Evolutionary conservation across 805 yeast genomes (phyloP), one percentile per base, ranked within the genome.

Genomic region (Ogataea methanolica): DNA sequence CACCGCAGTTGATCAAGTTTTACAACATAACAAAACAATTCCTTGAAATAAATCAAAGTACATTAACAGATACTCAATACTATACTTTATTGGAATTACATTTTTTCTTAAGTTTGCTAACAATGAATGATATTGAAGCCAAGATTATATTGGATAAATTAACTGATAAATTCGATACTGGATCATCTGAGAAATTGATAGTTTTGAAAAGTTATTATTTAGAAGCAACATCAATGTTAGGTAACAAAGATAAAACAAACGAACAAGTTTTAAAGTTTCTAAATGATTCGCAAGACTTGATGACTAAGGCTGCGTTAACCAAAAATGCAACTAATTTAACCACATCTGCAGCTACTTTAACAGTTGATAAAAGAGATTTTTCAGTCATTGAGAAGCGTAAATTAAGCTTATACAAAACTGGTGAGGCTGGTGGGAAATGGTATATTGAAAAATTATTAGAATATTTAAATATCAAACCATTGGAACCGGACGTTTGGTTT

Each of bases 401-500:
- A 39, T 46, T 51, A 29, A 44, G 49, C 11, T 58, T 64, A 5
- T 40, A 47, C 26, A 47, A 60, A 54, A 6, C 31, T 7, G 34
- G 52, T 50, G 39, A 69, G 61, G 43, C 52, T 46, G 50, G 56
- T 29, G 44, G 46, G 17, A 69, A 65, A 45, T 68, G 65, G n/a
- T 87, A 80, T 61, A 74, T 88, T 40, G 68, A 72, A 34, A 76
- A 74, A 45, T 71, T 91, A 55, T 68, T 71, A 11, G 74, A 71
- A 34, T 78, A 75, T 53, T 65, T 88, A 44, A 83, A 82, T 46
- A 67, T 74, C 43, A 80, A 78, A 55, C 96, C 97, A 1, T 63
- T 83, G 19, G 98, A 94, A 63, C 70, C 78, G 2, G 82, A 85
- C 52, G 70, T 85, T 2, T 89, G 96, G 96, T 73, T 81, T 42